Evolutionary conservation across 2,329 filamentous ascomycete genomes (phyloP), one percentile per base, ranked within the genome.

Genomic region (Fusarium cyanostomum): DNA sequence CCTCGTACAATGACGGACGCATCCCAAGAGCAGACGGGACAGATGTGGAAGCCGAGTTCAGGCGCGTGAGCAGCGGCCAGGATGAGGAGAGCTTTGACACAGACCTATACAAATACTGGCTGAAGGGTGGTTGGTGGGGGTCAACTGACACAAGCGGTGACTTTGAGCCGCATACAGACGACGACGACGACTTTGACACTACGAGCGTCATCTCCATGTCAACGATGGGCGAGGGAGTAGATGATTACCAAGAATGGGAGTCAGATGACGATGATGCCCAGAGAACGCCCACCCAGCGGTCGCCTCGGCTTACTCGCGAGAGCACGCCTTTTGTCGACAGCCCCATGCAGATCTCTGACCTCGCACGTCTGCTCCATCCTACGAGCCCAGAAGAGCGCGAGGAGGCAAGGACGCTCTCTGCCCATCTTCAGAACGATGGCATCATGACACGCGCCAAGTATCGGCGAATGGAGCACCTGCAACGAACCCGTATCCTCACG

Each of bases 381-480:
- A 86, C 85, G 59, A 92, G 86, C 28, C 83, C 86, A 1, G 91
- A 94, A 59, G 91, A 96, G 63, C 87, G 88, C 34, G 88, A 93
- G 49, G 91, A 97, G 77, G 94, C 95, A 1, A 86, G 87, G 50
- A 85, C 93, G 1, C 84, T 98, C 2, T 89, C 94, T 6, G 89
- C 92, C 0, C 94, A 96, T 74, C 82, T 98, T 1, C 81, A 84
- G 54, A 89, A 87, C 57, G 81, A 89, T 24, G 83, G 82, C 16
- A 88, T 94, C 54, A 82, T 97, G 79, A 99, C 95, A 2, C 89
- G 95, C 35, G 91, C 92, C 12, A 87, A 86, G 45, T 97, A 91
- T 77, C 84, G 83, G 39, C 86, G 85, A 37, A 82, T 89, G 65
- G 81, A 90, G 48, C 88, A 91, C 67, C 82, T 84, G 18, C 89